Evolutionary conservation across 345 rosid species (phyloP), one percentile per base, ranked within the genome.

Genomic region (Pugionium cornutum): DNA sequence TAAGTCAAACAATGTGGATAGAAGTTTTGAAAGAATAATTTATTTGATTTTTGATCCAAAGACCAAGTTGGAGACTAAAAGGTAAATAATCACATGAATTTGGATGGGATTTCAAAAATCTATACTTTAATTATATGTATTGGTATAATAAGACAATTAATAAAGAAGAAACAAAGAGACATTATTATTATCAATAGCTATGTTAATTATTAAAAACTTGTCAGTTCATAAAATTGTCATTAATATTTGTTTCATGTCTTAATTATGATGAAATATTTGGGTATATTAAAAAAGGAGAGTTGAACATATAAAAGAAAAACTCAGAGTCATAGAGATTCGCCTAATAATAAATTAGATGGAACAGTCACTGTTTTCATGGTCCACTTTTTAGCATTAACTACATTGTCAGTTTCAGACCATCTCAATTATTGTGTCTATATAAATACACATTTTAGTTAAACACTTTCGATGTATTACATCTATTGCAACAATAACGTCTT

Each of bases 121-220:
- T 34, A 47, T 37, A 37, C 28, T n/a, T 58, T 18, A 29, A 57
- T 32, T 45, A 1, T 3, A 18, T 25, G 18, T 18, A 18, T 18
- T 39, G 9, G 41, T 32, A 41, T 64, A 10, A 65, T 33, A 42
- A 65, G 52, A 52, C 50, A 64, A 53, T 64, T 64, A 31, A 52
- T 64, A 64, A 64, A 64, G 69, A 65, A 65, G 51, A 65, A 25
- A 65, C 60, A 43, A 65, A 53, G 69, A 65, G 60, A 42, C 69
- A 65, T 42, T 42, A 53, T n/a, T n/a, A n/a, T 53, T 53, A 33
- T 26, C 41, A 53, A 34, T 18, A 32, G 9, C 51, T 53, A 9
- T 41, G 58, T 18, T 52, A 52, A 52, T 41, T 64, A 64, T 18
- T 18, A 28, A 25, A 5, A 47, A 9, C 11, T 28, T 47, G 7